Evolutionary conservation across 208 protist species (phyloP).

Genomic region (Sergeia podlipaevii): DNA sequence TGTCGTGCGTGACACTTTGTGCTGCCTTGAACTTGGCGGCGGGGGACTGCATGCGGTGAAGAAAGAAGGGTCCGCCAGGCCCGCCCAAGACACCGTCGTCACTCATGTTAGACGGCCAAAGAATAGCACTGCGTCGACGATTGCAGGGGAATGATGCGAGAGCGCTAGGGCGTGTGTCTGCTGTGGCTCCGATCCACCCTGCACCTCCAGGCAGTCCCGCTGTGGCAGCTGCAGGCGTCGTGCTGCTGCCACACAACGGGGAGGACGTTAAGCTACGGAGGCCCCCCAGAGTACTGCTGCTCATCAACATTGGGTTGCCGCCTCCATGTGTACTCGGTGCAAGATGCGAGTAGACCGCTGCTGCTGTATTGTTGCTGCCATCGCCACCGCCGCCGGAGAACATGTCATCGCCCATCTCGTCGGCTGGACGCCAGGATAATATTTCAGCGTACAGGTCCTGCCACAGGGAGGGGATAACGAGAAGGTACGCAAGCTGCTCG

Average conservation of each 20-base stretch:
- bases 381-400: neutral
- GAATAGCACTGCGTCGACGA: slow-evolving; percentile 20
- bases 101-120: slow-evolving; percentile 22
- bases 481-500: neutral
- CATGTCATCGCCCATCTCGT: neutral
- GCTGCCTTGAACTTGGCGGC: neutral
- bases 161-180: neutral
- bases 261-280: neutral
- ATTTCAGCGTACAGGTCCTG: slow-evolving; percentile 21
- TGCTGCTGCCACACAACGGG: neutral
- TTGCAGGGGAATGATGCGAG: slow-evolving; percentile 2
- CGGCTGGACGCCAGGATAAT: neutral
- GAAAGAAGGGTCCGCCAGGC: slow-evolving; percentile 27
- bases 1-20: neutral
- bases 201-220: neutral
- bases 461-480: slow-evolving; percentile 22
- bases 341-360: neutral
- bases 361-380: neutral
- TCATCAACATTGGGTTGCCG: too few relatives aligned
- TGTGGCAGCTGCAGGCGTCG: neutral
- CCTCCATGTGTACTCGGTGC: neutral
- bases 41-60: slow-evolving; percentile 18
- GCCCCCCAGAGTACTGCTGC: neutral
- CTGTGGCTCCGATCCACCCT: neutral
- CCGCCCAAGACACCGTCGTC: slow-evolving; percentile 13